Evolutionary conservation across 192 early-diverging fungal genomes (phyloP).

Genomic region (Phlyctochytrium planicorne): DNA sequence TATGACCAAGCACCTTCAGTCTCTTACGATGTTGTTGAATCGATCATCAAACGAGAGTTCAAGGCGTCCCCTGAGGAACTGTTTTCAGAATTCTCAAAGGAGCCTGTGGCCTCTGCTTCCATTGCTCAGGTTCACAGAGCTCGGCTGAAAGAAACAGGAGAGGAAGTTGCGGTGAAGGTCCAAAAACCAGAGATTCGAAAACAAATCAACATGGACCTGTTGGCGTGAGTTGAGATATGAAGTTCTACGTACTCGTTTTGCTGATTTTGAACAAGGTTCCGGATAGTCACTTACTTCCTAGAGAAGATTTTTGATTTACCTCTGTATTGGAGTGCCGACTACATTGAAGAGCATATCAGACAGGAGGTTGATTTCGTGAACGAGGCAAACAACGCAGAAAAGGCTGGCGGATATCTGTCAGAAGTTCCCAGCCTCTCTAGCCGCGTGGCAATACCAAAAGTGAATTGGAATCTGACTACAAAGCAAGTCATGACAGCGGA

Average conservation of each 20-base stretch:
- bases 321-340: slow-evolving; percentile 73
- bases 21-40: slow-evolving; percentile 57
- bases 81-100: slow-evolving; percentile 68
- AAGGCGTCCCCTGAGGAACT: slow-evolving; percentile 33
- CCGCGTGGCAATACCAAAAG: slow-evolving; percentile 73
- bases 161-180: slow-evolving; percentile 83
- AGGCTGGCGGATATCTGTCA: slow-evolving; percentile 36
- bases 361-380: slow-evolving; percentile 88
- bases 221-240: slow-evolving; percentile 45
- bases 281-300: slow-evolving; percentile 58
- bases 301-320: slow-evolving; percentile 83
- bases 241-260: slow-evolving; percentile 2
- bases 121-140: slow-evolving; percentile 94
- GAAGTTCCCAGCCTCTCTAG: slow-evolving; percentile 46
- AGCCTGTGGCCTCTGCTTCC: slow-evolving; percentile 84
- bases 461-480: slow-evolving; percentile 70
- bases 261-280: slow-evolving; percentile 6
- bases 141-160: slow-evolving; percentile 55
- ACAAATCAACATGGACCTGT: slow-evolving; percentile 85
- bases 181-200: slow-evolving; percentile 85
- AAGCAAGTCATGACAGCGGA: slow-evolving; percentile 79
- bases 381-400: slow-evolving; percentile 78
- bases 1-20: slow-evolving; percentile 84
- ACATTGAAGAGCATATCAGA: slow-evolving; percentile 69
- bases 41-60: slow-evolving; percentile 70